Base-by-base conservation (phyloP, 345 rosid species). In the Mallotus nudiflorus region DNA sequence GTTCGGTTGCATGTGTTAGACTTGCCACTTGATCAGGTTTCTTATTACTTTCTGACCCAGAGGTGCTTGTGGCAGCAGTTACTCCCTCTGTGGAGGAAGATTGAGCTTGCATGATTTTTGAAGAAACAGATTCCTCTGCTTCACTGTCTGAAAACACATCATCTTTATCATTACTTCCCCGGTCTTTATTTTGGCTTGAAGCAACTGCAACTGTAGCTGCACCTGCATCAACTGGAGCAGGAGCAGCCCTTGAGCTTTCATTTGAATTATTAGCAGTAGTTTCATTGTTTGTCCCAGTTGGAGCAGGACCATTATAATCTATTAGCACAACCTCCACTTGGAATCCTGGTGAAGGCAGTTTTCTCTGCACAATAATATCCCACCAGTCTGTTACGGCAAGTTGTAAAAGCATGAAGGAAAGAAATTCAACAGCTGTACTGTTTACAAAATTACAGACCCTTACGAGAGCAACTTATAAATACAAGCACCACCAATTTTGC, bases 341-440 rank as follows among this genome's bases (percentile, higher is more conserved):
- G 80, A 91, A 91, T 52, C 96, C 98, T 0, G 97, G 96, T 22
- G 91, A 87, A n/a, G 97, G 97, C 50, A 92, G 77, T 79, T 90
- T 95, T 70, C 96, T 83, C 97, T 92, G 83, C 81, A 61, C n/a
- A n/a, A n/a, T 31, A 68, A 58, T 29, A 35, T 18, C 37, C 39
- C 16, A 28, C 62, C 33, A 68, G 12, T 67, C 51, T 54, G 44
- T 75, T 22, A 40, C 40, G 31, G 28, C 16, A 18, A 31, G 14
- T n/a, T 1, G 10, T 31, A 9, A 56, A 8, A 35, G 31, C 28
- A 27, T n/a, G n/a, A n/a, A 71, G 42, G 10, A n/a, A 19, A 45
- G 73, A 22, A 22, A 46, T 55, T 22, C n/a, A 7, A 64, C 11
- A 35, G 14, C 29, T 45, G 18, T 45, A 37, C 33, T 6, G 54